A percentile compares a stretch with the other conserved stretches of the same genome.
phyloP scores from a whole-genome alignment of 371 early-diverging fungal species.

The Mucor circinelloides region DNA sequence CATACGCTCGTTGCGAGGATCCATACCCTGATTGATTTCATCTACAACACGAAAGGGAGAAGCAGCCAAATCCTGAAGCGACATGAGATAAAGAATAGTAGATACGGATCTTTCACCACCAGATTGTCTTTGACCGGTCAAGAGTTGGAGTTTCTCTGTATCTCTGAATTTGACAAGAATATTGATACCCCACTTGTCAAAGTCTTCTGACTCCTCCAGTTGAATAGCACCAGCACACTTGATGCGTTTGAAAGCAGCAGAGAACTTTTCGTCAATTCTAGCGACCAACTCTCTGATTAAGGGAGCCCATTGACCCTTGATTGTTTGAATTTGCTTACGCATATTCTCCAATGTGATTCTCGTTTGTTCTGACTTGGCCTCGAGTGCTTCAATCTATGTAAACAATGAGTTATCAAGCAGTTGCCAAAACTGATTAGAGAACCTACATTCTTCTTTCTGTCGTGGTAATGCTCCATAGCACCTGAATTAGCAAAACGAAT shows the following conservation, averaged over 20 bases:
- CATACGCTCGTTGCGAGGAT: conserved; percentile 96
- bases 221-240: conserved; percentile 90
- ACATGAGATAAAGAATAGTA: conserved; percentile 97
- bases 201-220: conserved; percentile 75
- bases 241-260: conserved; percentile 79
- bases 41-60: conserved; percentile 99
- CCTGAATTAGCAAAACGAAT: conserved; percentile 49
- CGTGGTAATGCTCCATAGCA: conserved; percentile 70
- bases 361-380: conserved; percentile 37
- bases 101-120: conserved; percentile 98
- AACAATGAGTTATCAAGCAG: neutral
- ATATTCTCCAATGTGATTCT: conserved; percentile 29
- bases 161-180: conserved; percentile 94
- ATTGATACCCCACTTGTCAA: conserved; percentile 95
- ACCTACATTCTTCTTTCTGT: conserved; percentile 58
- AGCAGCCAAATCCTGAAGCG: conserved; percentile 86
- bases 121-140: conserved; percentile 95
- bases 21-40: conserved; percentile 99
- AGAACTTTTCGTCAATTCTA: conserved; percentile 72
- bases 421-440: neutral
- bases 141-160: conserved; percentile 81
- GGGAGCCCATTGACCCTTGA: conserved; percentile 71
- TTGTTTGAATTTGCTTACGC: conserved; percentile 30
- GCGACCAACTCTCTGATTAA: conserved; percentile 60
- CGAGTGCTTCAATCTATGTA: conserved; percentile 30